A percentile compares a stretch with the other conserved stretches of the same genome.
Evolutionary conservation across 345 rosid genomes (phyloP).

Genomic region (Turnera subulata): DNA sequence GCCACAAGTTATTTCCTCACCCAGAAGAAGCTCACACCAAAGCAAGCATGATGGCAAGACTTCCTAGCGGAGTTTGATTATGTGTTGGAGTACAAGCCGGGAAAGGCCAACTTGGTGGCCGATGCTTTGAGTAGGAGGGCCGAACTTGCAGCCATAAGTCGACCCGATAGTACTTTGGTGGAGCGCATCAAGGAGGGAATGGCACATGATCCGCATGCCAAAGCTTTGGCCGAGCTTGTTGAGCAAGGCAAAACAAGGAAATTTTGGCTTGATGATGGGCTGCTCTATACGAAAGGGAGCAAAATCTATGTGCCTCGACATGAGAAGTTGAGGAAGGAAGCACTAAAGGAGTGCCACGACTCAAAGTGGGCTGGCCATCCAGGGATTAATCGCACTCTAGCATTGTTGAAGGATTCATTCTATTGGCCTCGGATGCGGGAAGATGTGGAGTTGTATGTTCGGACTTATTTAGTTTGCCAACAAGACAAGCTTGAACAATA

Average conservation of each 20-base stretch:
- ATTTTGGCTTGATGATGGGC: background rate
- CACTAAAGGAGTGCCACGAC: background rate
- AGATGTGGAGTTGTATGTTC: background rate
- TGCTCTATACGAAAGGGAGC: background rate
- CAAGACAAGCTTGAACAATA: background rate
- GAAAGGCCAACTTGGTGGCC: background rate
- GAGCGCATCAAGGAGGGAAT: background rate
- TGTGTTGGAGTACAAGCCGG: background rate
- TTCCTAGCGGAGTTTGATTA: background rate
- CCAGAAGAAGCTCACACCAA: background rate
- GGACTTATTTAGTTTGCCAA: background rate
- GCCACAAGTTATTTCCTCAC: background rate
- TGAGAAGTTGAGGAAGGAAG: background rate
- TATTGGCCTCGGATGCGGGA: background rate
- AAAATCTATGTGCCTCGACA: background rate
- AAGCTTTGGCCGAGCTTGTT: background rate
- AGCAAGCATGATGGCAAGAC: background rate
- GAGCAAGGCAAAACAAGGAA: background rate
- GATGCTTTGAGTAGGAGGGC: background rate
- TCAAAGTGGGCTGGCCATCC: background rate
- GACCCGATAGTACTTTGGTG: background rate
- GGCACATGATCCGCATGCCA: background rate
- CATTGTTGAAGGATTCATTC: background rate
- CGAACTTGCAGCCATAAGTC: background rate
- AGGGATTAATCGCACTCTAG: background rate